Base-by-base conservation (phyloP, 2,329 filamentous ascomycete species). In the Diaporthe caulivora region DNA sequence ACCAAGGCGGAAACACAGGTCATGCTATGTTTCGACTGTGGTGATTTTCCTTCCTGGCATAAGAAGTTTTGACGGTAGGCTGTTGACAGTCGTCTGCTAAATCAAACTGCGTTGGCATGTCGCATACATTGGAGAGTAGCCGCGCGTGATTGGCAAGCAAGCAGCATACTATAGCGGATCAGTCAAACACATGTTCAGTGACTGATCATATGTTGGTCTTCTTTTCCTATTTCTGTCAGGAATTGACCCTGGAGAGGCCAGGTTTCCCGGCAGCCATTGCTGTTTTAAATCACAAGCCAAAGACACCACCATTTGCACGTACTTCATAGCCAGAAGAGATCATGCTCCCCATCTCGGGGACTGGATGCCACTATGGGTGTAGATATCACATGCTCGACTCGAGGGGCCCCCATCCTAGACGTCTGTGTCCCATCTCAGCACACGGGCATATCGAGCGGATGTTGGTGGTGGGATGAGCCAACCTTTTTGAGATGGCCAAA, bases 341-440 rank as follows among this genome's bases (percentile, higher is more conserved):
- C 60, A 37, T 18, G 21, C 17, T 37, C 40, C 21, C 29, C 24
- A 37, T 13, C 11, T 21, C 31, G 1, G 60, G 24, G 21, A 24
- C 62, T 10, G 31, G 11, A 18, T 37, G 15, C 62, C 31, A 51
- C 42, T 26, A 65, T 26, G 18, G 21, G 18, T 51, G 44, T 17
- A 70, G 31, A 70, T 60, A 70, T 40, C 68, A 62, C 47, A 40
- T 29, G 21, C 42, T 24, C 57, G 68, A 51, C 55, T 29, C 44
- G 29, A n/a, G n/a, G 53, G 26, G 24, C n/a, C 21, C 67, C 40
- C 24, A 53, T 53, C 68, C 31, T 62, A 24, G n/a, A n/a, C 44
- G 57, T 53, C 68, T 71, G 55, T 71, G 68, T 71, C 29, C 55
- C 47, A 18, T 62, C 68, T 71, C 68, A 71, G 68, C 68, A 71